These are phyloP conservation scores for Kluyveromyces siamensis DNA, from an alignment of 805 yeast genomes.

Conservation along the genomic window DNA sequence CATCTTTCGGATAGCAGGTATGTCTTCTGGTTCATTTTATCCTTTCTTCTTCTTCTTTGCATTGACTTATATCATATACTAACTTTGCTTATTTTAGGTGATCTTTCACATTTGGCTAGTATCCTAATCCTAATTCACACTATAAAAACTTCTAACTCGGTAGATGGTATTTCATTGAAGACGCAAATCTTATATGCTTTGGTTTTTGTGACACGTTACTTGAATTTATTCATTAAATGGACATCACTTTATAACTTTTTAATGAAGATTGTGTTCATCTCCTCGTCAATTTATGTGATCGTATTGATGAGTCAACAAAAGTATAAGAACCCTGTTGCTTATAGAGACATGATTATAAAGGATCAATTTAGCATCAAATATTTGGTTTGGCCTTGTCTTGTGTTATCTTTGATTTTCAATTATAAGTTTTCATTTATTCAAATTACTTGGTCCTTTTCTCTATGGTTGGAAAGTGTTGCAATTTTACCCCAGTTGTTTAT, in stretches of 20 bases:
- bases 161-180: conserved; percentile 80
- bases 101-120: conserved; percentile 73
- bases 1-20: conserved; percentile 30
- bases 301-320: conserved; percentile 47
- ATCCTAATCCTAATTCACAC: conserved; percentile 67
- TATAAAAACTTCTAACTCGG: conserved; percentile 53
- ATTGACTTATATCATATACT: background rate
- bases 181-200: conserved; percentile 73
- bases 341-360: conserved; percentile 46
- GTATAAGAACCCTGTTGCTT: conserved; percentile 41
- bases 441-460: conserved; percentile 75
- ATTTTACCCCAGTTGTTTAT: conserved; percentile 88
- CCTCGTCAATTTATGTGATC: conserved; percentile 65
- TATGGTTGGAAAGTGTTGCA: conserved; percentile 90
- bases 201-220: conserved; percentile 66
- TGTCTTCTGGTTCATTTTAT: background rate
- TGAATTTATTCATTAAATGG: conserved; percentile 46
- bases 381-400: conserved; percentile 51
- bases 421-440: conserved; percentile 54
- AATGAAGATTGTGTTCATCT: conserved; percentile 77
- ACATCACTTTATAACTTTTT: conserved; percentile 64
- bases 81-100: conserved; percentile 37
- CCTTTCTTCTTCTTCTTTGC: no score
- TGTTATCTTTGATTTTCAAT: conserved; percentile 56
- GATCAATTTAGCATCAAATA: conserved; percentile 72